These are phyloP conservation scores for Macadamia integrifolia DNA, from an alignment of 164 flowering plant species.

Conservation along the genomic window DNA sequence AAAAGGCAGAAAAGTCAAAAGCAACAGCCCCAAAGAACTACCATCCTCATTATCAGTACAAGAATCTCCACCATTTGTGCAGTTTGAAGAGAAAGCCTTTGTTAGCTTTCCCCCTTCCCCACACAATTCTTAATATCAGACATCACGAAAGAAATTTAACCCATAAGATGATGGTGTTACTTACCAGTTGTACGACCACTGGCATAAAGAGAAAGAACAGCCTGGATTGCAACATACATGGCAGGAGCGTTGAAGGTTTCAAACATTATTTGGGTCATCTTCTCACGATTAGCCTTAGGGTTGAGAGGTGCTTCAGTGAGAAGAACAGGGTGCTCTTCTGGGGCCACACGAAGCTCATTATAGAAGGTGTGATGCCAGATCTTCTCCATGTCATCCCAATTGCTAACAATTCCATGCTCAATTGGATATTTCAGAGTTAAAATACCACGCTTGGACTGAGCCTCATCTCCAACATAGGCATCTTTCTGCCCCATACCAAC, in stretches of 20 bases:
- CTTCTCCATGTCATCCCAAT: conserved; percentile 62
- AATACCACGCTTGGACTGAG: conserved; percentile 79
- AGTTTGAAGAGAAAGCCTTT: no score
- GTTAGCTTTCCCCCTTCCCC: no score
- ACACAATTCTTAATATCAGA: neutral
- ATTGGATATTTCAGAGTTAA: conserved; percentile 60
- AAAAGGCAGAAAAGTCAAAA: neutral
- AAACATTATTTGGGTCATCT: conserved; percentile 78
- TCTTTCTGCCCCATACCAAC: conserved; percentile 88
- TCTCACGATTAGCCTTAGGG: conserved; percentile 74
- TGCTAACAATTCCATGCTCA: conserved; percentile 54
- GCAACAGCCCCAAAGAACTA: no score
- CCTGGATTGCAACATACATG: conserved; percentile 79
- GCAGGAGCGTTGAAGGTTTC: conserved; percentile 78
- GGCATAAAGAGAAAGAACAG: conserved; percentile 71
- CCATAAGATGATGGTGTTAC: neutral
- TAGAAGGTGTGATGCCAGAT: conserved; percentile 67
- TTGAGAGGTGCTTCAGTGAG: conserved; percentile 75
- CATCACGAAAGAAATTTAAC: neutral
- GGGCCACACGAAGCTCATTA: conserved; percentile 80
- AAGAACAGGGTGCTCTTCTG: conserved; percentile 75
- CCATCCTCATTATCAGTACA: neutral
- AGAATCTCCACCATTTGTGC: neutral
- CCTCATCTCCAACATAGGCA: conserved; percentile 82
- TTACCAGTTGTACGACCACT: conserved; percentile 77